Conservation (phyloP, 2,329 filamentous ascomycete genomes). For the Pyrenochaeta sp. region DNA sequence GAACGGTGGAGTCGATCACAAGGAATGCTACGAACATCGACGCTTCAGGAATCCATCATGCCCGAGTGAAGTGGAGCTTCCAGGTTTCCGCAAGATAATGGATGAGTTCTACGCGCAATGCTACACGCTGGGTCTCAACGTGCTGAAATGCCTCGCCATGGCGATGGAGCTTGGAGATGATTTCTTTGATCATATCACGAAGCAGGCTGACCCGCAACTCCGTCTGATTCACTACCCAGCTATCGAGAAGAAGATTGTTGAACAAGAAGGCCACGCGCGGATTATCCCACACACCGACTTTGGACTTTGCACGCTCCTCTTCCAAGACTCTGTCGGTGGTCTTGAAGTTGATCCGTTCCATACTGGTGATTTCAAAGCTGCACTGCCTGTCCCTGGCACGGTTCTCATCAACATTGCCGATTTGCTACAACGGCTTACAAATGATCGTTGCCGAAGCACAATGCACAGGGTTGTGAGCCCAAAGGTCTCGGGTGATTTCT, state of each 20-base stretch:
- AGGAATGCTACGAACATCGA: conserved; percentile 37
- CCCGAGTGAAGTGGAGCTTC: conserved; percentile 26
- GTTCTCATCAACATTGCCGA: conserved; percentile 39
- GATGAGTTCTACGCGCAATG: conserved; percentile 36
- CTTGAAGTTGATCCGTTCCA: conserved; percentile 47
- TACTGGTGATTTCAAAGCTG: conserved; percentile 33
- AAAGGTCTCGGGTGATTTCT: conserved; percentile 30
- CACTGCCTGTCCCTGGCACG: conserved; percentile 31
- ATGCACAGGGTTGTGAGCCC: conserved; percentile 50
- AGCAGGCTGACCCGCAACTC: conserved; percentile 34
- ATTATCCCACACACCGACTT: conserved; percentile 45
- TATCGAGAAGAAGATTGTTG: conserved; percentile 28
- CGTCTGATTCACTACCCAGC: conserved; percentile 40
- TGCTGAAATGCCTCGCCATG: conserved; percentile 36
- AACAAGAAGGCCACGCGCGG: conserved; percentile 32
- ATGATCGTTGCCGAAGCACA: conserved; percentile 46
- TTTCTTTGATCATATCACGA: conserved; percentile 36
- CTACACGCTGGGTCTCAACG: conserved; percentile 28
- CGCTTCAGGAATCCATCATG: conserved; percentile 30
- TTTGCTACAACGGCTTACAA: conserved; percentile 32
- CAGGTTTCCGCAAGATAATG: conserved; percentile 32
- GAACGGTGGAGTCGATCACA: conserved; percentile 40
- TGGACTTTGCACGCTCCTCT: conserved; percentile 48
- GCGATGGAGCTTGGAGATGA: conserved; percentile 34
- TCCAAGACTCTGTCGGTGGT: conserved; percentile 49